phyloP scores from a whole-genome alignment of 2,329 filamentous ascomycete genomes.

The Botrytis hyacinthi region DNA sequence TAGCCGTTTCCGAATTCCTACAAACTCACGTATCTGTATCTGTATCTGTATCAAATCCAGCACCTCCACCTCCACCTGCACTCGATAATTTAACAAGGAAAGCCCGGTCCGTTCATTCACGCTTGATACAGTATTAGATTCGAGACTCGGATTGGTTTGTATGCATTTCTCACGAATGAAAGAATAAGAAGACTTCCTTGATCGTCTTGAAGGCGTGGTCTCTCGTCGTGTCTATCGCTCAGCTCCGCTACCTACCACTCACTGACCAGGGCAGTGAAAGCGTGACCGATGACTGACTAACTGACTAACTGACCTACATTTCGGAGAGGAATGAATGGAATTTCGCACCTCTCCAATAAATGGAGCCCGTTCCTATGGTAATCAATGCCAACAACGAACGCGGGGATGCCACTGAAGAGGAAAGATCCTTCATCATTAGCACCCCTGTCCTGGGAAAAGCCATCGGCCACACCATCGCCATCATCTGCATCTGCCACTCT shows the following conservation, averaged over 20 bases:
- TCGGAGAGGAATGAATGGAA: neutral
- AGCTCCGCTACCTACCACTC: neutral
- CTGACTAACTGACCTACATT: neutral
- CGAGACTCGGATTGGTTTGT: neutral
- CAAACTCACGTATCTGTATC: too few species aligned
- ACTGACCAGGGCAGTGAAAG: neutral
- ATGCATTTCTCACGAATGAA: too few species aligned
- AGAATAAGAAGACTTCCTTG: neutral
- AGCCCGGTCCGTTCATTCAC: too few species aligned
- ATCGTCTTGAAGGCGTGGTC: neutral
- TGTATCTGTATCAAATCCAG: too few species aligned
- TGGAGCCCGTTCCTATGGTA: neutral
- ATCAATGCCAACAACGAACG: slow-evolving; percentile 1
- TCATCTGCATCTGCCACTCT: neutral
- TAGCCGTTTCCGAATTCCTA: too few species aligned
- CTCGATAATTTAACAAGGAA: too few species aligned
- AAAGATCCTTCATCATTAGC: neutral
- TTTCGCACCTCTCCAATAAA: neutral
- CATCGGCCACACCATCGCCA: neutral
- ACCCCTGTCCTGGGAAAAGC: neutral
- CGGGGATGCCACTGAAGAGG: neutral
- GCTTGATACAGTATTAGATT: neutral
- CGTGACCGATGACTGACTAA: neutral
- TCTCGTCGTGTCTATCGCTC: neutral
- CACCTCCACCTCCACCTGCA: too few species aligned